Conservation (phyloP, 805 yeast species). For the Zygosaccharomyces bailii region DNA sequence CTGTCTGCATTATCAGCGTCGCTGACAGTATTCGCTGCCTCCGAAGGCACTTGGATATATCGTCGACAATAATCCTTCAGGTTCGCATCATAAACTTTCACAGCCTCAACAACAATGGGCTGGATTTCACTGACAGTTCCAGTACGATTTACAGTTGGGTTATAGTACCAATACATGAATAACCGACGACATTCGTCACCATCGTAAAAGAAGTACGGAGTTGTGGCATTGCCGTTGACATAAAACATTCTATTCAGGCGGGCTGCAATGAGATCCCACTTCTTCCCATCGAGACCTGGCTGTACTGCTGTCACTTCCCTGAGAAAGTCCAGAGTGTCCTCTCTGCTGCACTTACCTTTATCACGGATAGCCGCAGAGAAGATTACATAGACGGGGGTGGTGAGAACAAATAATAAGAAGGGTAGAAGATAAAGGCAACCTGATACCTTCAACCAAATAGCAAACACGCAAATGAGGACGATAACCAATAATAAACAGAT, state of each 20-base stretch:
- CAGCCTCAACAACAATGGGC: neutral
- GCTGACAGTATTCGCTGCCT: too few relatives aligned
- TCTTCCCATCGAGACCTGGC: slow-evolving; percentile 8
- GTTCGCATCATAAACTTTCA: neutral
- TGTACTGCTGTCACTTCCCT: slow-evolving; percentile 6
- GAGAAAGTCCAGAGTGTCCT: slow-evolving; percentile 7
- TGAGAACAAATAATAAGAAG: too few relatives aligned
- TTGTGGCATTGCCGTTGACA: slow-evolving; percentile 3
- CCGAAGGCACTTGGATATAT: neutral
- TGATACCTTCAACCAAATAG: too few relatives aligned
- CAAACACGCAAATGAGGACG: too few relatives aligned
- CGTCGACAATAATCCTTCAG: slow-evolving; percentile 4
- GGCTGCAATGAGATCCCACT: slow-evolving; percentile 14
- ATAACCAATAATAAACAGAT: neutral
- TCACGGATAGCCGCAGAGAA: too few relatives aligned
- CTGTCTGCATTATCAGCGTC: too few relatives aligned
- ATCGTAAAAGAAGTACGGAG: slow-evolving; percentile 16
- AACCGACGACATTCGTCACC: slow-evolving; percentile 10
- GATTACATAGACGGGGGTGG: too few relatives aligned
- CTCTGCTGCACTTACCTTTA: neutral
- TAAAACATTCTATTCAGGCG: slow-evolving; percentile 8
- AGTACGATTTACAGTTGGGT: slow-evolving; percentile 3
- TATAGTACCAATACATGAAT: slow-evolving; percentile 7
- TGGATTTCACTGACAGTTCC: neutral
- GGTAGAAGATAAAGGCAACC: too few relatives aligned